Percentiles rank a stretch among this genome's conserved stretches.
These are phyloP conservation scores for Apiotrichum domesticum DNA, from an alignment of 1,284 basidiomycete genomes.

Conservation along the genomic window DNA sequence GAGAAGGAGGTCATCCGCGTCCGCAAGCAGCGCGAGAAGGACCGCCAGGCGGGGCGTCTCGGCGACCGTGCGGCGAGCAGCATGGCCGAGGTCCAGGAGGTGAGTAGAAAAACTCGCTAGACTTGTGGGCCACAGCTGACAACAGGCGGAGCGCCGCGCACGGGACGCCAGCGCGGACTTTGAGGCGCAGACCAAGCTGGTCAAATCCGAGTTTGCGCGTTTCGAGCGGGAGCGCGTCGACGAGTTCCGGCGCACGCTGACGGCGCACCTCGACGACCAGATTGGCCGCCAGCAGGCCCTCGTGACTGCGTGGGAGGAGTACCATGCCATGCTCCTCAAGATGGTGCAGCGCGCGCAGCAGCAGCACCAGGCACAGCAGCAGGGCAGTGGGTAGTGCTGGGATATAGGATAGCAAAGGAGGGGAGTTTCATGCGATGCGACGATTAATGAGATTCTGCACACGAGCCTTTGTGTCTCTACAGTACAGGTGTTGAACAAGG, in stretches of 20 bases:
- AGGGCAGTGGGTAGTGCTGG: not conserved
- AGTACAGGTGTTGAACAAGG: too few relatives aligned
- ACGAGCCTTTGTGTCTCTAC: too few relatives aligned
- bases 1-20: slow-evolving; percentile 69
- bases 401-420: too few relatives aligned
- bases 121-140: slow-evolving; percentile 1
- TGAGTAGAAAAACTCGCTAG: slow-evolving; percentile 32
- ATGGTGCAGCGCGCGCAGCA: slow-evolving; percentile 36
- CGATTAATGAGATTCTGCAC: too few relatives aligned
- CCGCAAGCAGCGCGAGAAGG: slow-evolving; percentile 71
- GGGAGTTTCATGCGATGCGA: too few relatives aligned
- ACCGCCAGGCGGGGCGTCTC: slow-evolving; percentile 58
- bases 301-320: slow-evolving; percentile 40
- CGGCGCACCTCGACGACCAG: slow-evolving; percentile 37
- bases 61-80: slow-evolving; percentile 38
- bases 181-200: slow-evolving; percentile 75
- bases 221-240: slow-evolving; percentile 90
- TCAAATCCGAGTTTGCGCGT: slow-evolving; percentile 84
- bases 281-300: slow-evolving; percentile 38
- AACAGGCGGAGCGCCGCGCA: slow-evolving; percentile 72
- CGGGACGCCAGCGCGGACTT: slow-evolving; percentile 78
- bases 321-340: slow-evolving; percentile 33
- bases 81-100: slow-evolving; percentile 72
- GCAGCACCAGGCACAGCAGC: slow-evolving; percentile 6
- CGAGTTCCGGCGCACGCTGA: slow-evolving; percentile 42